Conservation (phyloP, 495 filamentous ascomycete genomes). For the Ascobolus immersus region DNA sequence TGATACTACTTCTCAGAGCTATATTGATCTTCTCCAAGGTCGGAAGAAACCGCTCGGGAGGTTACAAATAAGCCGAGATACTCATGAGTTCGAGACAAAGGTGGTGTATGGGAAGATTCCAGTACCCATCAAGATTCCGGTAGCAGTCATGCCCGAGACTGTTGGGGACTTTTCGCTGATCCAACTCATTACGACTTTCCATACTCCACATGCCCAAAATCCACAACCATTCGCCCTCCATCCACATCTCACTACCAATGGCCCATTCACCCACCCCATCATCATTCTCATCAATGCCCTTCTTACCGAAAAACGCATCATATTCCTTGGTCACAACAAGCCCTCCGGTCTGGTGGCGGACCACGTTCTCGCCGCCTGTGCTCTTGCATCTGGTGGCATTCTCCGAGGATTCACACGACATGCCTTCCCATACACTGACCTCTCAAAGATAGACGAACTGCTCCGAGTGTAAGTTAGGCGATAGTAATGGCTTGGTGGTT, state of each 20-base stretch:
- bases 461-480: slow-evolving; percentile 54
- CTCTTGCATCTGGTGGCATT: slow-evolving; percentile 83
- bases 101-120: slow-evolving; percentile 89
- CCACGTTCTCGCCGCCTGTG: slow-evolving; percentile 79
- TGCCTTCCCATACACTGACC: slow-evolving; percentile 93
- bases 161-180: slow-evolving; percentile 94
- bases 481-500: neutral
- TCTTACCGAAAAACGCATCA: slow-evolving; percentile 84
- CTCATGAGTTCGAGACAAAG: slow-evolving; percentile 85
- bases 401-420: slow-evolving; percentile 85
- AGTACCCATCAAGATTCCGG: slow-evolving; percentile 85
- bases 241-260: slow-evolving; percentile 78
- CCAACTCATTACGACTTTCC: slow-evolving; percentile 87
- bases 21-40: slow-evolving; percentile 14
- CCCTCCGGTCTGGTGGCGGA: slow-evolving; percentile 87
- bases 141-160: slow-evolving; percentile 76
- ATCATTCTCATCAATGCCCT: slow-evolving; percentile 57
- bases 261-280: slow-evolving; percentile 50
- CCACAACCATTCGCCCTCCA: slow-evolving; percentile 75
- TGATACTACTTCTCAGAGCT: no score
- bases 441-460: slow-evolving; percentile 92
- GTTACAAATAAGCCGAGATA: slow-evolving; percentile 35
- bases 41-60: slow-evolving; percentile 11
- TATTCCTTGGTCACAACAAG: slow-evolving; percentile 85
- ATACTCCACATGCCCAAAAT: slow-evolving; percentile 46